Conservation (phyloP, 1,284 basidiomycete genomes). For the Cryptococcus sp. region DNA sequence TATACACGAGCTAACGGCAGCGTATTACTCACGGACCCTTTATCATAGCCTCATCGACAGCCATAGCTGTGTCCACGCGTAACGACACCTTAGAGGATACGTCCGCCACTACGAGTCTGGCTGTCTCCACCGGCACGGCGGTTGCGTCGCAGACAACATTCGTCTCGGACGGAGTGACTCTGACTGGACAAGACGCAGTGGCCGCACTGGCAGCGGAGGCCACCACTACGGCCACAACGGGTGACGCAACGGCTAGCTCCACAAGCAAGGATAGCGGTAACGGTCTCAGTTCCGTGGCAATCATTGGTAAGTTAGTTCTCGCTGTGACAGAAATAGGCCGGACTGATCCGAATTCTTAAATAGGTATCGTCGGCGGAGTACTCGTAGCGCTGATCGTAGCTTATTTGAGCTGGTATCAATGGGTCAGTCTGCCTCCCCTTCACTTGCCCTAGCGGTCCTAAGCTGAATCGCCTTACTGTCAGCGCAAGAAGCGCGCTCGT, state of each 20-base stretch:
- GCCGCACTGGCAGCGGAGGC: conserved; percentile 5
- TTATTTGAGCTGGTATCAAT: conserved; percentile 19
- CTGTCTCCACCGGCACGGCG: not conserved
- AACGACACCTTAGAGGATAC: too few species aligned
- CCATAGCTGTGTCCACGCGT: too few species aligned
- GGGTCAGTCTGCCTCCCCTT: conserved; percentile 8
- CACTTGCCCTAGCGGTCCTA: not conserved
- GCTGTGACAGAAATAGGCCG: not conserved
- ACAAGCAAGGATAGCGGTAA: conserved; percentile 1
- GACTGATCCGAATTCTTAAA: not conserved
- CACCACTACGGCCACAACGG: conserved; percentile 9
- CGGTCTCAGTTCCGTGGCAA: conserved; percentile 11
- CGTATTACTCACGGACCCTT: too few species aligned
- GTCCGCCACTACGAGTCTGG: too few species aligned
- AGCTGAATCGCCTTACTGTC: not conserved
- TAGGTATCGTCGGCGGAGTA: conserved; percentile 20
- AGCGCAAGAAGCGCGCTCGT: conserved; percentile 19
- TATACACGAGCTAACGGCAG: too few species aligned
- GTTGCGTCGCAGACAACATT: not conserved
- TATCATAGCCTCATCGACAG: too few species aligned
- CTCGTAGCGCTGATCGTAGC: conserved; percentile 13
- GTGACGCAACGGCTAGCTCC: conserved; percentile 1
- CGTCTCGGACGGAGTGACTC: conserved; percentile 4
- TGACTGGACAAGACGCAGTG: conserved; percentile 8
- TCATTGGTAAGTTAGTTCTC: conserved; percentile 12